A percentile compares a stretch with the other conserved stretches of the same genome.
phyloP scores from a whole-genome alignment of 352 stramenopile species.

The Pythium sp. region DNA sequence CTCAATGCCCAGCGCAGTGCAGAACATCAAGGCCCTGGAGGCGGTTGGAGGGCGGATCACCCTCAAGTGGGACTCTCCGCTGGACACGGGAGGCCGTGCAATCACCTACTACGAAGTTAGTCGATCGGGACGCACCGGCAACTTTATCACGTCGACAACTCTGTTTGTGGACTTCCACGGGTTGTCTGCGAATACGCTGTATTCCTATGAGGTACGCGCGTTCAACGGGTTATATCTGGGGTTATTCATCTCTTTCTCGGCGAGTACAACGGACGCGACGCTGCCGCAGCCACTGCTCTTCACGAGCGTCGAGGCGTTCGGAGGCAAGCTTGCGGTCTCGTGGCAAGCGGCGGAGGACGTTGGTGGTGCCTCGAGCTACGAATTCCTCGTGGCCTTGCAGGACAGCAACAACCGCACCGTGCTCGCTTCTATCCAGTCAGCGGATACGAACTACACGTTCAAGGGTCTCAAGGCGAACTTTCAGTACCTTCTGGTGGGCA shows the following conservation, averaged over 20 bases:
- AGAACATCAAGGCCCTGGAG: conserved; percentile 13
- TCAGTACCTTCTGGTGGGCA: conserved; percentile 24
- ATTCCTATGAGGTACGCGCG: conserved; percentile 40
- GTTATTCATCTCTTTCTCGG: background rate
- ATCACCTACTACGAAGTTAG: conserved; percentile 47
- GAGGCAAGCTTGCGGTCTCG: conserved; percentile 39
- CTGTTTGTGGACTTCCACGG: conserved; percentile 31
- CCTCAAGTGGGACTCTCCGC: conserved; percentile 39
- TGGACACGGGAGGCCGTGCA: conserved; percentile 37
- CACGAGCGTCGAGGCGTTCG: conserved; percentile 23
- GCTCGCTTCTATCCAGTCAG: conserved; percentile 1
- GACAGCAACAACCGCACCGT: background rate
- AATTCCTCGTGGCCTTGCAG: conserved; percentile 21
- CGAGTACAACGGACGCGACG: conserved; percentile 24
- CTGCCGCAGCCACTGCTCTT: conserved; percentile 27
- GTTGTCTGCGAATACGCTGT: conserved; percentile 28
- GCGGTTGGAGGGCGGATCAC: conserved; percentile 29
- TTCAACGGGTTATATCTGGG: conserved; percentile 43
- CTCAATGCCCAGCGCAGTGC: conserved; percentile 26
- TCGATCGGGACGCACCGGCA: conserved; percentile 17
- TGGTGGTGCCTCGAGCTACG: conserved; percentile 33
- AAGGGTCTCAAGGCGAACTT: conserved; percentile 20
- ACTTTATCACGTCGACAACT: conserved; percentile 14
- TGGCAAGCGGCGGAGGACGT: conserved; percentile 39
- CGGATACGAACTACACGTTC: conserved; percentile 17